phyloP scores from a whole-genome alignment of 179 eudicot genomes.

The Silene vulgaris region DNA sequence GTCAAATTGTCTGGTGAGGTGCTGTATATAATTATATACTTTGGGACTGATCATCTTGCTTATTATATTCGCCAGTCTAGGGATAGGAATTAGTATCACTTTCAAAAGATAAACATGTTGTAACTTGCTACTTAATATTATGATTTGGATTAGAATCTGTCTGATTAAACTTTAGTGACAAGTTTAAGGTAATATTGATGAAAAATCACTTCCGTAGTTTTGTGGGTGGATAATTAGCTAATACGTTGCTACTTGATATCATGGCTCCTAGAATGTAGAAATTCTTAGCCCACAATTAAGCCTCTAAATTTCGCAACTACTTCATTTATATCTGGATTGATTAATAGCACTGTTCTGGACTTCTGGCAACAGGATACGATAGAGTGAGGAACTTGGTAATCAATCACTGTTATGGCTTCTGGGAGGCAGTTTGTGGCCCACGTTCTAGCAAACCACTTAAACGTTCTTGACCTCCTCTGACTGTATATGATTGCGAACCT shows the following conservation, averaged over 20 bases:
- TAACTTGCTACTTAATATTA: not conserved
- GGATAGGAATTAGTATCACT: not conserved
- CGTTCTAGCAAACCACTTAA: not conserved
- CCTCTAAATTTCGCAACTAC: too few species aligned
- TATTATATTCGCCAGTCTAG: not conserved
- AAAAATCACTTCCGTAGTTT: not conserved
- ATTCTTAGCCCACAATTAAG: too few species aligned
- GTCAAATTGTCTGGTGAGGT: not conserved
- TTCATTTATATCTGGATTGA: too few species aligned
- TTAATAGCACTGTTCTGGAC: not conserved
- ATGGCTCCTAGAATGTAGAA: too few species aligned
- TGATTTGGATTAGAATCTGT: conserved; percentile 4
- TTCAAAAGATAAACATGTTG: not conserved
- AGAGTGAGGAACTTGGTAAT: not conserved
- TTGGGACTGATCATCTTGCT: not conserved
- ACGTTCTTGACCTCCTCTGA: not conserved
- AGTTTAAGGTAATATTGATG: not conserved
- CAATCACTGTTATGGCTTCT: not conserved
- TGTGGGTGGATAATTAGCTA: not conserved
- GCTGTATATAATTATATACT: not conserved
- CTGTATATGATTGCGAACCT: not conserved
- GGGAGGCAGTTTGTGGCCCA: not conserved
- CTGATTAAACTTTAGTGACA: not conserved
- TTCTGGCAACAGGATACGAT: not conserved
- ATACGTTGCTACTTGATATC: not conserved